These are phyloP conservation scores for Fusarium hostae DNA, from an alignment of 2,329 filamentous ascomycete species.

Conservation along the genomic window DNA sequence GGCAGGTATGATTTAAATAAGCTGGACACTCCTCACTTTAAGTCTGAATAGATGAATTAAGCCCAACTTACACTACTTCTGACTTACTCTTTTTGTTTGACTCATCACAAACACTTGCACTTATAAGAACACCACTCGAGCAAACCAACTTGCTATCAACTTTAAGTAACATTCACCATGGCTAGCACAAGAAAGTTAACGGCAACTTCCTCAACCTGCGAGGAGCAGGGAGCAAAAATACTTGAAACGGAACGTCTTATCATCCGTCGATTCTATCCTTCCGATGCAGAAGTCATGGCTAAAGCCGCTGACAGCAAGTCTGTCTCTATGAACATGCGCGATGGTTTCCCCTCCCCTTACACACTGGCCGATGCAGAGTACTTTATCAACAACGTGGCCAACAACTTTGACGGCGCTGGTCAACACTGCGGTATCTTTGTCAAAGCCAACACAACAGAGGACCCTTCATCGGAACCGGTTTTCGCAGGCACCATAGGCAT, in stretches of 20 bases:
- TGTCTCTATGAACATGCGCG: conserved; percentile 54
- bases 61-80: no score
- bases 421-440: conserved; percentile 52
- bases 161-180: conserved; percentile 17
- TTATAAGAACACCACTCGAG: not conserved
- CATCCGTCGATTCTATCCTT: conserved; percentile 53
- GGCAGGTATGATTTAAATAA: not conserved
- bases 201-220: conserved; percentile 41
- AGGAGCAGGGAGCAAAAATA: conserved; percentile 45
- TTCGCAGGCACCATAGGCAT: conserved; percentile 57
- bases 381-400: conserved; percentile 48
- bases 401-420: conserved; percentile 32
- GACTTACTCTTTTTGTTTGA: not conserved
- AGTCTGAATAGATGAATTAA: not conserved
- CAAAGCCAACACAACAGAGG: conserved; percentile 43
- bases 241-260: conserved; percentile 50
- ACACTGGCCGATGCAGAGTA: conserved; percentile 51
- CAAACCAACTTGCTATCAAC: not conserved
- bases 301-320: conserved; percentile 52
- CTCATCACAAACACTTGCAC: not conserved
- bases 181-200: conserved; percentile 24
- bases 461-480: conserved; percentile 39
- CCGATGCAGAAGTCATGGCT: conserved; percentile 53
- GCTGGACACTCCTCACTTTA: not conserved
- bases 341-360: conserved; percentile 61